A percentile compares a stretch with the other conserved stretches of the same genome.
Conservation (phyloP, 73 alveolate species). For the Stentor roeselii region DNA sequence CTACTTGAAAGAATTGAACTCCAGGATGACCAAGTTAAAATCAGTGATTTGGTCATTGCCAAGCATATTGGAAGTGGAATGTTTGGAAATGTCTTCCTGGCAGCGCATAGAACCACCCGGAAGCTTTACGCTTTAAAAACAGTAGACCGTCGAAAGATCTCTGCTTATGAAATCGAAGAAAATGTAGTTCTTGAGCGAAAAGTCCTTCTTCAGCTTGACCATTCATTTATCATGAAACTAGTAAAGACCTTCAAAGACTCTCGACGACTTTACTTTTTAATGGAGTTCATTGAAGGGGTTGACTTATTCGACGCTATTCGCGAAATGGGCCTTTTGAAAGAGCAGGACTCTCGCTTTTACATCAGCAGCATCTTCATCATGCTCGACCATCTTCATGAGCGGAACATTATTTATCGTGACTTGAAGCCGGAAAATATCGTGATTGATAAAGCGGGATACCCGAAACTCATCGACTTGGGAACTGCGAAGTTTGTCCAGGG, state of each 20-base stretch:
- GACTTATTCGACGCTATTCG: slow-evolving; percentile 51
- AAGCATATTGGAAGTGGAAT: slow-evolving; percentile 67
- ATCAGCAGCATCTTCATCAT: slow-evolving; percentile 42
- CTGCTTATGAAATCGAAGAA: not conserved
- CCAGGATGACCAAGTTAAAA: slow-evolving; percentile 45
- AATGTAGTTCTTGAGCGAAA: slow-evolving; percentile 7
- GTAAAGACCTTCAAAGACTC: slow-evolving; percentile 56
- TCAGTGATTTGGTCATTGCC: slow-evolving; percentile 50
- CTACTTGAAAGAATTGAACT: slow-evolving; percentile 55
- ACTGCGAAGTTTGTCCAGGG: slow-evolving; percentile 50
- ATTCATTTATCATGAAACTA: slow-evolving; percentile 38
- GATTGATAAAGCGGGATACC: slow-evolving; percentile 50
- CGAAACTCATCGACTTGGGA: slow-evolving; percentile 58
- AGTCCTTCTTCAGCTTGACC: not conserved
- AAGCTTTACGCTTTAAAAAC: slow-evolving; percentile 14
- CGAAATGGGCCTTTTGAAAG: slow-evolving; percentile 44
- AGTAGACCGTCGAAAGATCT: not conserved
- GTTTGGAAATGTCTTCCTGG: slow-evolving; percentile 66
- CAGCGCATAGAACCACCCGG: slow-evolving; percentile 34
- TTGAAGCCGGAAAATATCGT: slow-evolving; percentile 59
- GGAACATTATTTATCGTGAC: slow-evolving; percentile 48
- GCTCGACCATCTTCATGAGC: slow-evolving; percentile 56
- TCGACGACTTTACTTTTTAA: slow-evolving; percentile 41
- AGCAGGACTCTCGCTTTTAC: slow-evolving; percentile 46
- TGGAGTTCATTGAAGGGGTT: slow-evolving; percentile 57